Base-by-base conservation (phyloP, 2,329 filamentous ascomycete genomes). In the Hysterium pulicare region DNA sequence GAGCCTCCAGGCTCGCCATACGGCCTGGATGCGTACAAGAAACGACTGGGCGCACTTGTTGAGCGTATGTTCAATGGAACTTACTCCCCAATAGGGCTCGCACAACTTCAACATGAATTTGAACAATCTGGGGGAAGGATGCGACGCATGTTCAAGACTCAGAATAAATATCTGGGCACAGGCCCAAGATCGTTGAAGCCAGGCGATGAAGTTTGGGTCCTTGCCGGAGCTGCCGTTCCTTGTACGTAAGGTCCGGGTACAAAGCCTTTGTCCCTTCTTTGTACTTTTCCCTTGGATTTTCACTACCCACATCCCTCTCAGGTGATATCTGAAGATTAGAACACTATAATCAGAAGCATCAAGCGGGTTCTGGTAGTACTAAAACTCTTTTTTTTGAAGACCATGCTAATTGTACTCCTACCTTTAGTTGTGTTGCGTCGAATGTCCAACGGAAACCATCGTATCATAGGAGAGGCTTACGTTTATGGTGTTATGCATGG, bases 31-130 rank as follows among this genome's bases (percentile, higher is more conserved):
- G 31, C 24, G 2, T 60, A 60, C 33, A 49, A 49, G 26, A 15
- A 51, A 31, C 54, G 55, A 4, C 42, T 59, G 3, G 31, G 44
- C 2, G 41, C 41, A 1, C 44, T 58, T 2, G 50, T 59, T 5
- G 50, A 54, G 41, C 48, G 43, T 23, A 57, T 58, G 52, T 59
- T 59, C 47, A 52, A 54, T 19, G 57, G 54, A n/a, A 54, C 50
- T 0, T 59, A 59, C 34, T 53, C 54, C 16, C 53, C 57, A n/a
- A 54, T 60, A 15, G 53, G 50, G 2, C 46, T 58, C 13, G 47
- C 54, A 9, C 53, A 60, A 21, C 38, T 60, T 3, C 55, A 60
- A n/a, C 54, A 60, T 23, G 54, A 60, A 32, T 47, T 59, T 11
- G 54, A 60, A 33, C 47, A 54, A n/a, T 47, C 52, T 21, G 50